phyloP scores from a whole-genome alignment of 306 rosid genomes.

The Acacia acuminata region DNA sequence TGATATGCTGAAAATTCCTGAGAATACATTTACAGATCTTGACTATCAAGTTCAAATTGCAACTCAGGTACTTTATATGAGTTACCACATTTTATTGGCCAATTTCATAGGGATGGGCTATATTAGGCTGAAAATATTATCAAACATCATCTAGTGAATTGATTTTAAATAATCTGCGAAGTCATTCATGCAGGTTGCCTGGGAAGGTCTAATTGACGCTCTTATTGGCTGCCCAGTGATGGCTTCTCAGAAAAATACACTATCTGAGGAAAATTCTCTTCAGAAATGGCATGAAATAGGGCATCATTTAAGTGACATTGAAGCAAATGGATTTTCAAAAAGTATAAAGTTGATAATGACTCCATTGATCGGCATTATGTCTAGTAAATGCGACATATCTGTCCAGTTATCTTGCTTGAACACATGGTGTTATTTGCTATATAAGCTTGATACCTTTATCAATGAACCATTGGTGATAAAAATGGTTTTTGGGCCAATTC shows the following conservation, averaged over 20 bases:
- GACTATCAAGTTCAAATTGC: constrained; percentile 85
- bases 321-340: constrained; percentile 56
- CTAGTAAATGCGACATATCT: constrained; percentile 63
- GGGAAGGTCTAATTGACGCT: constrained; percentile 89
- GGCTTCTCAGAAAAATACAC: constrained; percentile 36
- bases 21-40: constrained; percentile 74
- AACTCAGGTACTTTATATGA: constrained; percentile 61
- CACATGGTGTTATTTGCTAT: constrained; percentile 77
- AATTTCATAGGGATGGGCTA: constrained; percentile 27
- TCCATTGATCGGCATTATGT: constrained; percentile 72
- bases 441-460: constrained; percentile 68
- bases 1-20: constrained; percentile 81
- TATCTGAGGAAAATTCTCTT: constrained; percentile 30
- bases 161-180: background rate
- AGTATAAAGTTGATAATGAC: constrained; percentile 81
- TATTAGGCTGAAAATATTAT: constrained; percentile 25
- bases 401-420: constrained; percentile 76
- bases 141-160: constrained; percentile 17
- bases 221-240: constrained; percentile 53
- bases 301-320: constrained; percentile 35
- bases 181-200: constrained; percentile 62
- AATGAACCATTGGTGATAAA: constrained; percentile 46
- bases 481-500: constrained; percentile 67
- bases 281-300: constrained; percentile 29
- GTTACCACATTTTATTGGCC: constrained; percentile 29